Conservation (phyloP, 2,329 filamentous ascomycete genomes). For the Aspergillus brunneoviolaceus region DNA sequence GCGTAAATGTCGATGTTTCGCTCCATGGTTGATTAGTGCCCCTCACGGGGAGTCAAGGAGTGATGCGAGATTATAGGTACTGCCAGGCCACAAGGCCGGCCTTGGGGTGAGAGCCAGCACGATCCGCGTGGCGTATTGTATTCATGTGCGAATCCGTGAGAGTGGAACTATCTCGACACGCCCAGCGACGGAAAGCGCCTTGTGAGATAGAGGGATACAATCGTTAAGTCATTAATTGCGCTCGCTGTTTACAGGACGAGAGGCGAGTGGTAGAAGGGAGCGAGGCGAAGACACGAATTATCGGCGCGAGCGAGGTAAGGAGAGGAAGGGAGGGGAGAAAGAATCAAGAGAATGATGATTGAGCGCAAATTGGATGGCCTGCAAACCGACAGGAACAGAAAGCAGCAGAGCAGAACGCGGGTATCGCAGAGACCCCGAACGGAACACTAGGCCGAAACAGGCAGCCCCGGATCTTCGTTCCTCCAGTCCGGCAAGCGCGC, state of each 20-base stretch:
- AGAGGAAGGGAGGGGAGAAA: constrained; percentile 15
- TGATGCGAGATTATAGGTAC: constrained; percentile 23
- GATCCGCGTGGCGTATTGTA: constrained; percentile 19
- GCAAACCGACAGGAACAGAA: constrained; percentile 29
- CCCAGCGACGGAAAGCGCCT: constrained; percentile 26
- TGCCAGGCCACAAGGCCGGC: constrained; percentile 44
- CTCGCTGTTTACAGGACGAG: constrained; percentile 5
- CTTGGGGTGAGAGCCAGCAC: constrained; percentile 30
- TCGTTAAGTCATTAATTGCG: constrained; percentile 36
- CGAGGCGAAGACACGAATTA: constrained; percentile 14
- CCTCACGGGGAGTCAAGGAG: constrained; percentile 21
- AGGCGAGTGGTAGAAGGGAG: constrained; percentile 15
- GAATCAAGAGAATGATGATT: constrained; percentile 22
- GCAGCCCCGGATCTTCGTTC: constrained; percentile 30
- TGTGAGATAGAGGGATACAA: constrained; percentile 21
- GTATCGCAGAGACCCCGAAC: constrained; percentile 43
- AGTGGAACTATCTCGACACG: constrained; percentile 26
- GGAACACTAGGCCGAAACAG: constrained; percentile 33
- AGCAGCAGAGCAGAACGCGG: constrained; percentile 33
- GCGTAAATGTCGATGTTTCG: constrained; percentile 52
- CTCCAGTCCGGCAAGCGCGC: constrained; percentile 28
- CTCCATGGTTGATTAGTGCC: constrained; percentile 38
- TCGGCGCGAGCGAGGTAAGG: neutral
- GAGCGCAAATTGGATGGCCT: constrained; percentile 33
- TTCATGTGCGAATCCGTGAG: constrained; percentile 33